Evolutionary conservation across 2,329 filamentous ascomycete genomes (phyloP).

Genomic region (Fusarium euwallaceae): DNA sequence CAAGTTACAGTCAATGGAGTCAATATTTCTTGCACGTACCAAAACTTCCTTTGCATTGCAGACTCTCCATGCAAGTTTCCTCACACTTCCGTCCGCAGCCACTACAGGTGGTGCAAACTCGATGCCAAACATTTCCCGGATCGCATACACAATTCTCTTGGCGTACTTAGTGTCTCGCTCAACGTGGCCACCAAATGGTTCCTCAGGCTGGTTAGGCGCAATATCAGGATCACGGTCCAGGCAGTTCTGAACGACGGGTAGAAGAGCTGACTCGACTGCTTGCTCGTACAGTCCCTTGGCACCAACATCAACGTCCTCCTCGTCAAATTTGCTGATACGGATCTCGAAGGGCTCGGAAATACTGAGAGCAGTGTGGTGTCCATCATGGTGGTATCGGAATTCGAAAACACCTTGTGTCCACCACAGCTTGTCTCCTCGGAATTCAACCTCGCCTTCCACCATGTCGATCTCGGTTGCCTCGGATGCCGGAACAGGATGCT

Average conservation of each 20-base stretch:
- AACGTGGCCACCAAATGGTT: slow-evolving; percentile 86
- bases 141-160: slow-evolving; percentile 90
- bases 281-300: slow-evolving; percentile 72
- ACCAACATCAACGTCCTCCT: slow-evolving; percentile 75
- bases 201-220: slow-evolving; percentile 82
- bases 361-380: slow-evolving; percentile 92
- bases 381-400: slow-evolving; percentile 95
- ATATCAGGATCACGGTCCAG: slow-evolving; percentile 93
- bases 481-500: slow-evolving; percentile 68
- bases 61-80: slow-evolving; percentile 92
- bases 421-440: slow-evolving; percentile 93
- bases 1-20: not conserved
- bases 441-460: slow-evolving; percentile 85
- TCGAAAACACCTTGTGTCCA: slow-evolving; percentile 98
- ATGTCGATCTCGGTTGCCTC: slow-evolving; percentile 69
- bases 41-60: slow-evolving; percentile 96
- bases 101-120: slow-evolving; percentile 96
- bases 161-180: slow-evolving; percentile 92
- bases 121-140: slow-evolving; percentile 96
- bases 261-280: slow-evolving; percentile 80
- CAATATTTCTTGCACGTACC: slow-evolving; percentile 66
- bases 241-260: slow-evolving; percentile 91
- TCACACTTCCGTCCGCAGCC: slow-evolving; percentile 89
- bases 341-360: slow-evolving; percentile 96
- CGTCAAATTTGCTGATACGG: slow-evolving; percentile 82